Conservation (phyloP, 164 flowering plant species). For the Tinospora cordifolia region DNA sequence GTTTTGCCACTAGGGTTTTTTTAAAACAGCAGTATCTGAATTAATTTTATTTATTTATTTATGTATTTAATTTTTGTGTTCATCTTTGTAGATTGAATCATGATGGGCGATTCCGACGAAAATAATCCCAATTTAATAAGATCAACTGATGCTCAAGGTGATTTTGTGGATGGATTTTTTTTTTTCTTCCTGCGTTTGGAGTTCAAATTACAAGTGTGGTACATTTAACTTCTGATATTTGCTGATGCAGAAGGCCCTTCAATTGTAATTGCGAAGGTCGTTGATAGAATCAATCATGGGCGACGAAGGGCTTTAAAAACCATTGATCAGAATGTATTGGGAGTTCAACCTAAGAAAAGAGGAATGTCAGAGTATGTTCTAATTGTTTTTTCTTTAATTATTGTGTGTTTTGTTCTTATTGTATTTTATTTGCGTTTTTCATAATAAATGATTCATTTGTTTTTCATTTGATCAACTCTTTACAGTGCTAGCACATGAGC, state of each 20-base stretch:
- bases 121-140: constrained; percentile 42
- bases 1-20: neutral
- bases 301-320: constrained; percentile 68
- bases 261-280: constrained; percentile 11
- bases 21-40: too few relatives aligned
- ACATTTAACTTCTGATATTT: neutral
- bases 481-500: constrained; percentile 36
- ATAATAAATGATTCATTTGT: constrained; percentile 29
- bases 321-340: constrained; percentile 42
- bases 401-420: neutral
- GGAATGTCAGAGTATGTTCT: constrained; percentile 31
- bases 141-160: constrained; percentile 37
- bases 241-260: neutral
- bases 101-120: constrained; percentile 58
- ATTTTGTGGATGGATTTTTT: too few relatives aligned
- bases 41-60: too few relatives aligned
- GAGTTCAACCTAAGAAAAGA: constrained; percentile 55
- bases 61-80: neutral
- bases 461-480: constrained; percentile 51
- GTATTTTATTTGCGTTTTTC: neutral
- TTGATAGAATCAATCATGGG: constrained; percentile 30
- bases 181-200: neutral
- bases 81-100: constrained; percentile 8
- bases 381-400: neutral
- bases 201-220: neutral